A percentile compares a stretch with the other conserved stretches of the same genome.
phyloP scores from a whole-genome alignment of 1,284 basidiomycete genomes.

The Trichosporon coremiiforme region DNA sequence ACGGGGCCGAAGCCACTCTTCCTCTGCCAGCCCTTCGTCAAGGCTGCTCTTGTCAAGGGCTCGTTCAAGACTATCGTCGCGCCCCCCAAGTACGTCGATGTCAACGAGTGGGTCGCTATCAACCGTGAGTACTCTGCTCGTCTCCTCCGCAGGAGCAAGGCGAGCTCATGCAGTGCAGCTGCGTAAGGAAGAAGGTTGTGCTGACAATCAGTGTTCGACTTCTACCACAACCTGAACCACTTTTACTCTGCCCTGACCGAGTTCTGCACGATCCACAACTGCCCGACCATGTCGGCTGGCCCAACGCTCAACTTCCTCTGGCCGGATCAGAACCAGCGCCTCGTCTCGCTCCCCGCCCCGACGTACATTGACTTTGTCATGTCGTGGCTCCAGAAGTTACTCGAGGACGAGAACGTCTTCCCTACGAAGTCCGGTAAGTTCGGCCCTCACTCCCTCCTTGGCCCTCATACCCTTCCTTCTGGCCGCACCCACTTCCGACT shows the following conservation, averaged over 20 bases:
- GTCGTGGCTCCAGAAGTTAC: conserved; percentile 94
- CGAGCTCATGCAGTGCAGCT: too few relatives aligned
- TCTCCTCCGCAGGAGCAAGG: neutral
- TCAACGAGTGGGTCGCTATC: conserved; percentile 98
- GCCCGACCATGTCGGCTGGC: conserved; percentile 93
- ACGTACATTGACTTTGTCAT: conserved; percentile 99
- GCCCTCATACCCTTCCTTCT: neutral
- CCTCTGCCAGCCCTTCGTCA: conserved; percentile 92
- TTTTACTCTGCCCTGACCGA: conserved; percentile 96
- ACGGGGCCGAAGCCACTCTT: conserved; percentile 66
- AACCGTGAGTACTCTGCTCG: conserved; percentile 71
- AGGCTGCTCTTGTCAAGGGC: conserved; percentile 94
- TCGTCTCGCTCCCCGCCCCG: conserved; percentile 88
- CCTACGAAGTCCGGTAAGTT: conserved; percentile 89
- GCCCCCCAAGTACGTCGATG: conserved; percentile 94
- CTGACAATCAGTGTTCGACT: conserved; percentile 74
- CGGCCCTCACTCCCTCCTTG: neutral
- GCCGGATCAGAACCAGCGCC: conserved; percentile 94
- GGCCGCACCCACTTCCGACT: neutral
- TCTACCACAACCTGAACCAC: conserved; percentile 94
- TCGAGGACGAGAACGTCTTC: conserved; percentile 90
- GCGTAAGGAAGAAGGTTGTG: too few relatives aligned
- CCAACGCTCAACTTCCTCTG: conserved; percentile 93
- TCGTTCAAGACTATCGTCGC: conserved; percentile 99
- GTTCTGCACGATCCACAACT: conserved; percentile 85